Evolutionary conservation across 805 yeast species (phyloP), one percentile per base, ranked within the genome.

Genomic region (Barnettozyma botsteinii): DNA sequence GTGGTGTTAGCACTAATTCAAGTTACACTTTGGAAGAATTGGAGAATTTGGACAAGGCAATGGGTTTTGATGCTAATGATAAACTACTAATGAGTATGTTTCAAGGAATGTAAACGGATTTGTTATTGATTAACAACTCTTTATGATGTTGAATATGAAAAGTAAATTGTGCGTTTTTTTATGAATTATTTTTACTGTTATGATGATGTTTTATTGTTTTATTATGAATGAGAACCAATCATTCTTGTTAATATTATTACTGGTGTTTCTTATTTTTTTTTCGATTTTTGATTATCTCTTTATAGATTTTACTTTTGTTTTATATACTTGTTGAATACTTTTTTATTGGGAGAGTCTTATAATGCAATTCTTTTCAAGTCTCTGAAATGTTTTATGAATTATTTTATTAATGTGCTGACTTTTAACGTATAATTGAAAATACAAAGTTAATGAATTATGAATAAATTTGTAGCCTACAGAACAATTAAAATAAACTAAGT

Each of bases 61-160:
- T 55, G 57, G 58, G 59, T 1, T 45, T 52, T 24, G 57, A 53
- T 40, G 51, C 45, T 20, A 50, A 50, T 36, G 58, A 55, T 37
- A 45, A 49, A 30, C 37, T 50, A 39, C 31, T 55, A 35, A 45
- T 55, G 49, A 45, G 52, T 18, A 52, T 48, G 52, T 55, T 55
- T 33, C 47, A 47, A 45, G 50, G 40, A 26, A 47, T 46, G 38
- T 51, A 43, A 43, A 13, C 22, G 25, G 7, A 17, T 36, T 18
- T 20, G 12, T 30, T 29, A 37, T 38, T 35, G 32, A 29, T 32
- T 7, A 27, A n/a, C n/a, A n/a, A n/a, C 13, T 37, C 22, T 15
- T 41, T 12, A 35, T 31, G 43, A 35, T 40, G 17, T 35, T 20
- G 27, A 17, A 29, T 15, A 7, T 8, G n/a, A 10, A 18, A n/a